phyloP scores from a whole-genome alignment of 257 asterid species.

The Verbascum thapsus region DNA sequence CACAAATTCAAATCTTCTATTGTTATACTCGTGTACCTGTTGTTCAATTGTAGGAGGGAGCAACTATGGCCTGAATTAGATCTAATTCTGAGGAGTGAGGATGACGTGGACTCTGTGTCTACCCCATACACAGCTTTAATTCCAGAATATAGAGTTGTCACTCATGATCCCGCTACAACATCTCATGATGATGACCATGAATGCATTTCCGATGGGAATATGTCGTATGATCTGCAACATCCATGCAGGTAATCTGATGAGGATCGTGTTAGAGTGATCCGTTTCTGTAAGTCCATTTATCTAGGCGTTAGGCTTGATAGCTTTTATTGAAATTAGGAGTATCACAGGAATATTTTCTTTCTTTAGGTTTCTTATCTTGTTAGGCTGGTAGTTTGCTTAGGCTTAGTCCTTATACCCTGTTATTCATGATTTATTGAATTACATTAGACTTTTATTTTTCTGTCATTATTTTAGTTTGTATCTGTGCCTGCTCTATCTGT shows the following conservation, averaged over 20 bases:
- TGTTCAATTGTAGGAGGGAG: constrained; percentile 54
- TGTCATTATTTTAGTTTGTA: not conserved
- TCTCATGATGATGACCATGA: constrained; percentile 43
- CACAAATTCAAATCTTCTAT: constrained; percentile 6
- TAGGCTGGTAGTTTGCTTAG: too few species aligned
- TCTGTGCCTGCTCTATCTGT: constrained; percentile 5
- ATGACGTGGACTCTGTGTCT: constrained; percentile 45
- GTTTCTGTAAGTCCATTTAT: too few species aligned
- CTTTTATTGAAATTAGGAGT: too few species aligned
- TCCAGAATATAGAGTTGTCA: constrained; percentile 59
- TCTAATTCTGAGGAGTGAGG: constrained; percentile 54
- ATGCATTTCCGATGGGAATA: constrained; percentile 54
- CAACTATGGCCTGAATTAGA: constrained; percentile 73
- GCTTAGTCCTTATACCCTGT: too few species aligned
- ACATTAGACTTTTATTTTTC: too few species aligned
- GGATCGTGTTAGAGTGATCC: too few species aligned
- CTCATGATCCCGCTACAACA: constrained; percentile 45
- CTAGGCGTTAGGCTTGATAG: too few species aligned
- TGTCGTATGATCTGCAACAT: constrained; percentile 67
- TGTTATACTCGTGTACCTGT: constrained; percentile 24
- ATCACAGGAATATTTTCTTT: too few species aligned
- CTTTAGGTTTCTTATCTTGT: too few species aligned
- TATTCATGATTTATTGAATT: too few species aligned
- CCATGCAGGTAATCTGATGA: constrained; percentile 60
- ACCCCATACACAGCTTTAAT: constrained; percentile 78